Base-by-base conservation (phyloP, 2,329 filamentous ascomycete genomes). In the Orbilia ellipsospora region DNA sequence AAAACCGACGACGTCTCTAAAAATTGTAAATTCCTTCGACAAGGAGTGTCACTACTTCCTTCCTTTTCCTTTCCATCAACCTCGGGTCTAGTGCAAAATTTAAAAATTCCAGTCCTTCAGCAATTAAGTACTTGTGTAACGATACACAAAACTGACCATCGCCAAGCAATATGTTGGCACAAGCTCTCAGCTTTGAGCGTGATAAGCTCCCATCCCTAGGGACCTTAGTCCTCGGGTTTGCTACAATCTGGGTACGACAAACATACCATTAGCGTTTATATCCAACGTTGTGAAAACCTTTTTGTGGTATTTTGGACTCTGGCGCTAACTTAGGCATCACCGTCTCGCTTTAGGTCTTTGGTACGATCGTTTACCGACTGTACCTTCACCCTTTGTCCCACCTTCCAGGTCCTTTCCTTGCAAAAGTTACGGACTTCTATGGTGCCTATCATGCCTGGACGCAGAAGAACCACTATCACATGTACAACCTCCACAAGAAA, bases 391-490 rank as follows among this genome's bases (percentile, higher is more conserved):
- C 89, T 2, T 82, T 91, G 8, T 85, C 88, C 16, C 88, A 86
- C 70, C 90, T 90, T 77, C 89, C 89, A 0, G 89, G 89, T 0
- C 90, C 89, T 0, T 82, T 89, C 56, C 80, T 90, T 50, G 88
- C 87, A 69, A 89, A 88, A 80, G 82, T 90, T 78, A 89, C 88
- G n/a, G 85, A 89, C 79, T 72, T 80, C 48, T 81, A 80, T 55
- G 74, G 89, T 80, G 86, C 90, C 31, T 94, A 92, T 81, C 89
- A 93, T 78, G 90, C 90, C 56, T 91, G 89, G 82, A 90, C 88
- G 79, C 92, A 91, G 62, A 89, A 91, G 78, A 87, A 91, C 0
- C 91, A 94, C 80, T 85, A 94, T 16, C 88, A 91, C 80, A 89
- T 93, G 79, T 89, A 89, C 84, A 85, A 86, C 31, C 85, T 90